Percentiles rank a stretch among this genome's conserved stretches.
Evolutionary conservation across 352 stramenopile species (phyloP).

Genomic region (Phytophthora constricta): DNA sequence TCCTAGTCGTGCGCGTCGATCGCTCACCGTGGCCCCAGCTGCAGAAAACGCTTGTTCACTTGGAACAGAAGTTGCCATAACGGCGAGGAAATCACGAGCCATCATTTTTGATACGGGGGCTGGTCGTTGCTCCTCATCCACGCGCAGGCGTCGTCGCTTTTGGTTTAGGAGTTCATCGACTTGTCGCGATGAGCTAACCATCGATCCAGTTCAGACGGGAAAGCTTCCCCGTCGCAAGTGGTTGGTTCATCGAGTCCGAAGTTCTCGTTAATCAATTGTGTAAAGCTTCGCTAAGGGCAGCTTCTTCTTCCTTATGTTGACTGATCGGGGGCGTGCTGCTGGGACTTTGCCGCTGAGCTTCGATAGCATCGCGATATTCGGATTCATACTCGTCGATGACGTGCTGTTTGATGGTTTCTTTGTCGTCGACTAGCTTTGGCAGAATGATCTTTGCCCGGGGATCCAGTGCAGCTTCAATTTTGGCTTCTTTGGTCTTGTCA

Average conservation of each 20-base stretch:
- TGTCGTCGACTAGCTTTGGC: constrained; percentile 1
- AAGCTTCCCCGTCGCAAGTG: not conserved
- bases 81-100: too few species aligned
- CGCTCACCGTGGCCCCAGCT: too few species aligned
- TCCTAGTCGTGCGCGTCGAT: too few species aligned
- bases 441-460: constrained; percentile 15
- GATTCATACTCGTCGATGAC: constrained; percentile 10
- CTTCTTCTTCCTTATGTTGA: constrained; percentile 10
- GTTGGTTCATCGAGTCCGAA: constrained; percentile 6
- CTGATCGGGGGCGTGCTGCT: not conserved
- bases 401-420: not conserved
- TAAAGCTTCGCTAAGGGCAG: not conserved
- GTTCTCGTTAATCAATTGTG: constrained; percentile 12
- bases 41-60: too few species aligned
- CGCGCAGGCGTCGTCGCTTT: constrained; percentile 10
- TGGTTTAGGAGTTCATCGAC: constrained; percentile 11
- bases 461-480: constrained; percentile 24
- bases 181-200: constrained; percentile 6
- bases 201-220: constrained; percentile 13
- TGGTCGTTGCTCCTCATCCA: constrained; percentile 23
- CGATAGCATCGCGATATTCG: not conserved
- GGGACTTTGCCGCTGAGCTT: not conserved
- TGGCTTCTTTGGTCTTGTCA: constrained; percentile 10
- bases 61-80: too few species aligned
- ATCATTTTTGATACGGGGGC: too few species aligned